These are phyloP conservation scores for Botrytis sinoallii DNA, from an alignment of 2,329 filamentous ascomycete genomes.

Conservation along the genomic window DNA sequence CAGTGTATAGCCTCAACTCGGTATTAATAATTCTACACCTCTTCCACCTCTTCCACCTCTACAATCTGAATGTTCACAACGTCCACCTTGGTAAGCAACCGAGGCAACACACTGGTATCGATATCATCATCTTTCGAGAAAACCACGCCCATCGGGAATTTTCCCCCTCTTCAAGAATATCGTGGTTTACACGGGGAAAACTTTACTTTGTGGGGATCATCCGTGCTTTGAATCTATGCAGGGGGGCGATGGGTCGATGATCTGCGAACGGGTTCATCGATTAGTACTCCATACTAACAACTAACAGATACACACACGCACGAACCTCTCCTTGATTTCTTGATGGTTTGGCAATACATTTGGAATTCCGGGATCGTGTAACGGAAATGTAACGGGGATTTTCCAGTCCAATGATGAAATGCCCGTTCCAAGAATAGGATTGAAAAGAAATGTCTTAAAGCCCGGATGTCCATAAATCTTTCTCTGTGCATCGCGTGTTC, in stretches of 20 bases:
- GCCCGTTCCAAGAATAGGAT: not conserved
- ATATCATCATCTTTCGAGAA: not conserved
- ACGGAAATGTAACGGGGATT: not conserved
- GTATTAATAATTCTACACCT: not conserved
- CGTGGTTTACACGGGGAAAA: not conserved
- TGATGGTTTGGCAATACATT: not conserved
- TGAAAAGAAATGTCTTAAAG: not conserved
- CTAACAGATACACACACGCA: not conserved
- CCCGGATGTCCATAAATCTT: not conserved
- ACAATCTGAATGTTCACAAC: not conserved
- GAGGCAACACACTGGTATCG: not conserved
- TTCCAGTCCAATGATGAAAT: not conserved
- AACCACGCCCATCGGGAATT: not conserved
- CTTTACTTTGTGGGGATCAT: not conserved
- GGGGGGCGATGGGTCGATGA: not conserved
- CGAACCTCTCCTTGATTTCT: not conserved
- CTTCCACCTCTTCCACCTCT: not conserved
- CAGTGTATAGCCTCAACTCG: not conserved
- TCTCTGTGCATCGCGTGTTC: not conserved
- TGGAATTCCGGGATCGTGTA: not conserved
- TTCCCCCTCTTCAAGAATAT: not conserved
- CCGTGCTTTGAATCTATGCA: not conserved
- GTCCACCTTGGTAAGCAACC: not conserved
- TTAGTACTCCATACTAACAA: not conserved
- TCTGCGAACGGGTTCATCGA: not conserved